phyloP scores from a whole-genome alignment of 495 filamentous ascomycete genomes.

The Terfezia claveryi region DNA sequence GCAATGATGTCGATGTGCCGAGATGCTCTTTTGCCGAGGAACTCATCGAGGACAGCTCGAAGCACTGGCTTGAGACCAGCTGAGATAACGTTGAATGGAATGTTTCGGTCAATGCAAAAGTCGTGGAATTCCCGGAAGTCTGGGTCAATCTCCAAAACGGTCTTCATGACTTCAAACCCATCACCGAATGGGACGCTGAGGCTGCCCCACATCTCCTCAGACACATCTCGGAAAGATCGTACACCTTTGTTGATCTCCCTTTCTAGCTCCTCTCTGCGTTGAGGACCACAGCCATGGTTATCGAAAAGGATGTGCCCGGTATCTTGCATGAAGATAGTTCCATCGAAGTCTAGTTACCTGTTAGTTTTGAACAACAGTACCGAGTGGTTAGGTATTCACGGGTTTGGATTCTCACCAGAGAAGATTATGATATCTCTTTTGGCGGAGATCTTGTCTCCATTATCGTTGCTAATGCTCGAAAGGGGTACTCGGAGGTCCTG shows the following conservation, averaged over 20 bases:
- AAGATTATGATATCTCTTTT: constrained; percentile 20
- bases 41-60: constrained; percentile 37
- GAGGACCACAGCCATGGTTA: constrained; percentile 38
- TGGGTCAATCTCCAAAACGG: constrained; percentile 39
- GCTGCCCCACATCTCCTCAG: constrained; percentile 57
- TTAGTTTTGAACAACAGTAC: neutral
- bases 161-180: constrained; percentile 47
- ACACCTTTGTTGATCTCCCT: constrained; percentile 44
- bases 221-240: constrained; percentile 49
- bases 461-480: constrained; percentile 12
- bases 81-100: constrained; percentile 53
- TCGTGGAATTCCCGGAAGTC: constrained; percentile 44
- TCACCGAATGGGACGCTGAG: constrained; percentile 49
- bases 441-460: constrained; percentile 7
- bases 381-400: neutral
- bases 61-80: constrained; percentile 49
- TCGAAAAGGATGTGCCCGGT: constrained; percentile 57
- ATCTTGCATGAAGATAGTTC: constrained; percentile 62
- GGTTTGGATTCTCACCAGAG: constrained; percentile 7
- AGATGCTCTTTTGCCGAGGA: constrained; percentile 38
- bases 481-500: constrained; percentile 16
- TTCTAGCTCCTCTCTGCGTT: constrained; percentile 35
- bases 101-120: constrained; percentile 40
- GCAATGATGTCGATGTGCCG: constrained; percentile 46
- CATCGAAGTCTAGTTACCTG: constrained; percentile 39